Percentiles rank a stretch among this genome's conserved stretches.
These are phyloP conservation scores for Arctostaphylos glauca DNA, from an alignment of 148 eudicot genomes.

Conservation along the genomic window DNA sequence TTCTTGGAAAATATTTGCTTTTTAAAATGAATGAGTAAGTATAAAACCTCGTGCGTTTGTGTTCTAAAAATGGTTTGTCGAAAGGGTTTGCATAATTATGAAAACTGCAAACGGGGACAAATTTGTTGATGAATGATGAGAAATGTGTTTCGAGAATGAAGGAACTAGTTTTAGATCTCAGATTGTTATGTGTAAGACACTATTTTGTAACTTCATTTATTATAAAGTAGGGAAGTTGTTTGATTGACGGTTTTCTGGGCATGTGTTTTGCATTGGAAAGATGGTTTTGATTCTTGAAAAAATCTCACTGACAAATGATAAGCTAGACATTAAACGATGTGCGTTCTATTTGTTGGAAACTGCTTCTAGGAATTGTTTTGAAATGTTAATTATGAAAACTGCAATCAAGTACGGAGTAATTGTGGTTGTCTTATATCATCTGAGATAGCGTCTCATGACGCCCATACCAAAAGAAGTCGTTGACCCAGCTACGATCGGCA, in stretches of 20 bases:
- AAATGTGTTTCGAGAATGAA: not conserved
- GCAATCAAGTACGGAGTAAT: not conserved
- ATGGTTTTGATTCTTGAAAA: not conserved
- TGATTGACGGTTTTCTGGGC: not conserved
- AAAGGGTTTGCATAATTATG: not conserved
- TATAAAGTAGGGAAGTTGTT: not conserved
- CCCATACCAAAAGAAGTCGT: no score
- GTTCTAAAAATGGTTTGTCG: not conserved
- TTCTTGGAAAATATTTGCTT: not conserved
- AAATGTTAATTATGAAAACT: not conserved
- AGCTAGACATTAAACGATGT: not conserved
- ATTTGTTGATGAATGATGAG: not conserved
- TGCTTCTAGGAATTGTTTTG: not conserved
- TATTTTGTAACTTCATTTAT: not conserved
- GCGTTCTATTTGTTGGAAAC: not conserved
- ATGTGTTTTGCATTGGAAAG: not conserved
- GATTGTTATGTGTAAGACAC: not conserved
- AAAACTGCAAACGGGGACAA: not conserved
- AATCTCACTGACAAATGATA: not conserved
- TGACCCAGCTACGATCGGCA: no score
- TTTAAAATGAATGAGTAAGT: not conserved
- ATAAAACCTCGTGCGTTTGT: not conserved
- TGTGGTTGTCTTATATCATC: not conserved
- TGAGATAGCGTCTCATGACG: no score
- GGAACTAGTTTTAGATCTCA: not conserved